These are phyloP conservation scores for Clathrospora elynae DNA, from an alignment of 2,329 filamentous ascomycete species.

Conservation along the genomic window DNA sequence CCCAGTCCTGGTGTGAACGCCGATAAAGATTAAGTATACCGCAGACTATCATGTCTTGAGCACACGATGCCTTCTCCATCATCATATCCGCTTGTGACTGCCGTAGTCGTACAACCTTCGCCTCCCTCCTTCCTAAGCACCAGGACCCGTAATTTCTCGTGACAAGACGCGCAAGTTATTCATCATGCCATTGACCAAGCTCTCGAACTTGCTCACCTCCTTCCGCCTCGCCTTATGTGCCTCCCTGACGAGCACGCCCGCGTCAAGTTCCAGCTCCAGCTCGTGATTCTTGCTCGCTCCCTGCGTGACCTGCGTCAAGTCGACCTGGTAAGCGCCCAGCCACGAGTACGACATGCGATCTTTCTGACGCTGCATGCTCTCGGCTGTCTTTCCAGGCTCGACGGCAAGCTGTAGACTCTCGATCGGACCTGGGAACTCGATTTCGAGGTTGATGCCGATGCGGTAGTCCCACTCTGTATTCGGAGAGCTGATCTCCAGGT, in stretches of 20 bases:
- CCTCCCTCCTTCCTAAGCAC: constrained; percentile 1
- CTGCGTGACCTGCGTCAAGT: constrained; percentile 84
- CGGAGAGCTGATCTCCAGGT: constrained; percentile 87
- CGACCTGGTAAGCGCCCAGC: constrained; percentile 78
- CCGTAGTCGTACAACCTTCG: constrained; percentile 20
- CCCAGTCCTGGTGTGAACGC: constrained; percentile 10
- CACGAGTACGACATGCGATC: constrained; percentile 92
- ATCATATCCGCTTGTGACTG: too few relatives aligned
- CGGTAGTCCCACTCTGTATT: constrained; percentile 82
- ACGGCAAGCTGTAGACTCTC: constrained; percentile 55
- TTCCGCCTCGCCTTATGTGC: constrained; percentile 64
- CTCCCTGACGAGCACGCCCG: constrained; percentile 67
- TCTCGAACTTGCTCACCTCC: constrained; percentile 54
- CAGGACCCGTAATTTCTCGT: constrained; percentile 39
- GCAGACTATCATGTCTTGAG: too few relatives aligned
- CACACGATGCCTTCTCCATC: too few relatives aligned
- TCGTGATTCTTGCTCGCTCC: constrained; percentile 71
- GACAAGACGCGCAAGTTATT: constrained; percentile 62
- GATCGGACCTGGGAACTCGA: constrained; percentile 72
- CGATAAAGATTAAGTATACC: constrained; percentile 6
- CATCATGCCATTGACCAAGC: constrained; percentile 73
- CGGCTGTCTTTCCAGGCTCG: constrained; percentile 50
- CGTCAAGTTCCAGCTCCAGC: constrained; percentile 77
- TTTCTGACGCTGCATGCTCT: constrained; percentile 70
- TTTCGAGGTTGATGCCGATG: constrained; percentile 93